Base-by-base conservation (phyloP, 371 early-diverging fungal genomes). In the Rhizomucor miehei region DNA sequence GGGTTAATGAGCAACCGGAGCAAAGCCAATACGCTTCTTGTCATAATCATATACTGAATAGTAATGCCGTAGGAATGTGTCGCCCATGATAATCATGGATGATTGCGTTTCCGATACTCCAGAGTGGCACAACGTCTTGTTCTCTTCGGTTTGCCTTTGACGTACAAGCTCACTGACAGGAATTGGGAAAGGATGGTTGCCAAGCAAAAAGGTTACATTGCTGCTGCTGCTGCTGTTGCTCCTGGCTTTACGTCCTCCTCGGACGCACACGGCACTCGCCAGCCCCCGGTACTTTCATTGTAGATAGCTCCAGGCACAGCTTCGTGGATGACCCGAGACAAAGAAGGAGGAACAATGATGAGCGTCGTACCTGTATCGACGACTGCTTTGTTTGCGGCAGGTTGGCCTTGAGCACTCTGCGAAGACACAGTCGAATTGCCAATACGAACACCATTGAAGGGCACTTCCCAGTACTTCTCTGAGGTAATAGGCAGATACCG, bases 321-420 rank as follows among this genome's bases (percentile, higher is more conserved):
- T 8, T 50, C 56, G 53, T 81, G 82, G 25, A 81, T 67, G 3
- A 63, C 60, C 14, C 61, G 51, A 3, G 77, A 66, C 5, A 79
- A 51, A 8, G 51, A 50, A 0, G 67, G 44, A 3, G 82, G 80
- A 0, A 66, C 35, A 24, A 75, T 55, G 17, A 69, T 63, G 17
- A 71, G 47, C 1, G 65, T 60, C 35, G 65, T 79, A 48, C 82
- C 82, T 11, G 82, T 79, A 35, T 81, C 82, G 10, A 81, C 57
- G 48, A 79, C 71, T 19, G 75, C 80, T 29, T 50, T 52, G 37
- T 41, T 40, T 14, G 50, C 36, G 3, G 59, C 51, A 34, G 63
- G 60, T 13, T 54, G 38, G 37, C 63, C 62, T 13, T 64, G 61
- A 19, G 43, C 40, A 17, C 29, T 14, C 29, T 49, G 45, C 14